phyloP scores from a whole-genome alignment of 2,329 filamentous ascomycete genomes.

The Fusarium lateritium region DNA sequence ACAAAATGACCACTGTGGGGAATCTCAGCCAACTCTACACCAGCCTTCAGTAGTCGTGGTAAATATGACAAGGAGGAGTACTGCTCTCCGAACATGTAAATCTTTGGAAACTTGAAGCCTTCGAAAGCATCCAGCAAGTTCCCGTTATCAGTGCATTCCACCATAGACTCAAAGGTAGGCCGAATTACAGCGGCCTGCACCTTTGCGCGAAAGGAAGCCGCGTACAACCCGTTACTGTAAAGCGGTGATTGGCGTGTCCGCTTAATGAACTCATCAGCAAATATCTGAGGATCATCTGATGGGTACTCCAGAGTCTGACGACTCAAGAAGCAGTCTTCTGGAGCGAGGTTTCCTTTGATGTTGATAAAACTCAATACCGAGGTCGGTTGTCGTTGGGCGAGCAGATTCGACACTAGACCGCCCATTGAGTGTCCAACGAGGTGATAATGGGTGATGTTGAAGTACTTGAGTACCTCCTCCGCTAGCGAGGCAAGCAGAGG shows the following conservation, averaged over 20 bases:
- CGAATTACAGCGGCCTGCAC: background rate
- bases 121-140: background rate
- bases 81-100: constrained; percentile 3
- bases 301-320: background rate
- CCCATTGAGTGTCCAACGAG: background rate
- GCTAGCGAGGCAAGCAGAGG: background rate
- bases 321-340: constrained; percentile 7
- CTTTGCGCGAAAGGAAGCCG: background rate
- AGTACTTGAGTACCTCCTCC: background rate
- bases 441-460: background rate
- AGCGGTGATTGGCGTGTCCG: background rate
- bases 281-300: background rate
- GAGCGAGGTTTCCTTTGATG: constrained; percentile 1
- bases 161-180: constrained; percentile 2
- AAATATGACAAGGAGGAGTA: background rate
- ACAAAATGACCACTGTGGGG: background rate
- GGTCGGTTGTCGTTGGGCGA: background rate
- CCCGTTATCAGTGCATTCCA: constrained; percentile 4
- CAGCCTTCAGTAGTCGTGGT: background rate
- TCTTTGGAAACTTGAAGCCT: background rate
- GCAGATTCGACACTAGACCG: background rate
- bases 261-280: background rate
- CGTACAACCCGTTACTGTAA: background rate
- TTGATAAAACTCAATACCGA: background rate
- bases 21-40: background rate